Evolutionary conservation across 331 rosid species (phyloP).

Genomic region (Malus hybrid): DNA sequence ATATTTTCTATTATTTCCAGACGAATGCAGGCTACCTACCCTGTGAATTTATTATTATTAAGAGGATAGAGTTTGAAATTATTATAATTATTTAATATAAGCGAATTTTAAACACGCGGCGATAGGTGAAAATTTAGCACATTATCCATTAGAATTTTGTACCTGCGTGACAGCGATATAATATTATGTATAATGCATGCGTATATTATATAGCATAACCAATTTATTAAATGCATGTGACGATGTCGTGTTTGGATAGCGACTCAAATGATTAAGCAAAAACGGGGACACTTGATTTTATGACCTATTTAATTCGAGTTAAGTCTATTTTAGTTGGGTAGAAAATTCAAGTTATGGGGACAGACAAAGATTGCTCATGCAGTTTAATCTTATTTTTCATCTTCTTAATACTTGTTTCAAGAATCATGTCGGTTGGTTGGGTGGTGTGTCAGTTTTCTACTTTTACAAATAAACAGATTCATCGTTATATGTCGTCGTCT

Average conservation of each 20-base stretch:
- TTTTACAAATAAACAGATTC: too few species aligned
- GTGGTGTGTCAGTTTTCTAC: too few species aligned
- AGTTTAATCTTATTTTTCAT: background rate
- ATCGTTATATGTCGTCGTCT: too few species aligned
- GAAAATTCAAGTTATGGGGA: background rate
- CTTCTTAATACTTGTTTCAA: background rate
- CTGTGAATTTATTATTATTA: background rate
- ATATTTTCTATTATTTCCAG: too few species aligned
- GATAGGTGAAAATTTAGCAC: too few species aligned
- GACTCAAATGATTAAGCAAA: conserved; percentile 3
- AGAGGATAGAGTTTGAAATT: rapidly evolving
- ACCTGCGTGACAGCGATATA: conserved; percentile 7
- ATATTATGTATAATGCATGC: background rate
- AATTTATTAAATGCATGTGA: conserved; percentile 20
- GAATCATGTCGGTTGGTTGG: too few species aligned
- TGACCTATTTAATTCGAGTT: conserved; percentile 12
- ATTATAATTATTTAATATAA: too few species aligned
- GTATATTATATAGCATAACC: background rate
- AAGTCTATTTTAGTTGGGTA: conserved; percentile 7
- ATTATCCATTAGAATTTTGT: too few species aligned
- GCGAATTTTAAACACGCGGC: too few species aligned
- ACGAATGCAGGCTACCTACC: background rate
- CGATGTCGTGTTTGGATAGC: conserved; percentile 3
- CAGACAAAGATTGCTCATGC: conserved; percentile 19
- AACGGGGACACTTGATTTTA: background rate